phyloP scores from a whole-genome alignment of 768 basidiomycete genomes.

The Leccinum arenicola region DNA sequence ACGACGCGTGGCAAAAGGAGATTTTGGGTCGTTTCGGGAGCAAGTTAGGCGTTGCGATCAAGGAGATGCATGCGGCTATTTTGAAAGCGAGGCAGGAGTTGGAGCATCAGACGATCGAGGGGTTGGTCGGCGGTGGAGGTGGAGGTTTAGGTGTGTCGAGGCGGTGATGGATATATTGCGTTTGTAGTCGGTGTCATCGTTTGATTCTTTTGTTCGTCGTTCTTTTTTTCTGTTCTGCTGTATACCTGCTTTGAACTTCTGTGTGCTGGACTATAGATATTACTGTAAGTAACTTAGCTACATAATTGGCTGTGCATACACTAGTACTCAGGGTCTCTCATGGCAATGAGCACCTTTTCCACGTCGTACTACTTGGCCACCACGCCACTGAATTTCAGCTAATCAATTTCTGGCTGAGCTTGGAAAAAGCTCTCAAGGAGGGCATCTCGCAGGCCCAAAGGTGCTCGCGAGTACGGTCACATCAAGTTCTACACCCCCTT shows the following conservation, averaged over 20 bases:
- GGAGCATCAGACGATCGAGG: slow-evolving; percentile 95
- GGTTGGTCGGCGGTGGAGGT: slow-evolving; percentile 53
- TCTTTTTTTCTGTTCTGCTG: background rate
- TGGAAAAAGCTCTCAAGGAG: slow-evolving; percentile 84
- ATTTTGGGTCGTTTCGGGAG: slow-evolving; percentile 89
- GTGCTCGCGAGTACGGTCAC: too few relatives aligned
- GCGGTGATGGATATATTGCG: background rate
- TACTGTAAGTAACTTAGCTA: too few relatives aligned
- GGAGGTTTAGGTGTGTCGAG: background rate
- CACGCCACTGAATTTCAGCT: too few relatives aligned
- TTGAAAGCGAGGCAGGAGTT: slow-evolving; percentile 92
- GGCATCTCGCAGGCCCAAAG: slow-evolving; percentile 76
- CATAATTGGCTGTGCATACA: too few relatives aligned
- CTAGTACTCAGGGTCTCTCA: too few relatives aligned
- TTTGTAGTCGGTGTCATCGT: background rate
- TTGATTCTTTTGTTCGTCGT: background rate
- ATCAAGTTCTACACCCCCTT: too few relatives aligned
- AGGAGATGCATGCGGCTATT: slow-evolving; percentile 94
- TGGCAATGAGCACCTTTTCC: too few relatives aligned
- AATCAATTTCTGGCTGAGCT: slow-evolving; percentile 97
- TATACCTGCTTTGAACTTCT: too few relatives aligned
- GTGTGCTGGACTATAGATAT: too few relatives aligned
- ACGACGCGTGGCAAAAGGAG: slow-evolving; percentile 97
- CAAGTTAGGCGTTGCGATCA: slow-evolving; percentile 94
- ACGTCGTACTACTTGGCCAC: too few relatives aligned